phyloP scores from a whole-genome alignment of 176 grass and related monocot species.

The Chrysopogon serrulatus region DNA sequence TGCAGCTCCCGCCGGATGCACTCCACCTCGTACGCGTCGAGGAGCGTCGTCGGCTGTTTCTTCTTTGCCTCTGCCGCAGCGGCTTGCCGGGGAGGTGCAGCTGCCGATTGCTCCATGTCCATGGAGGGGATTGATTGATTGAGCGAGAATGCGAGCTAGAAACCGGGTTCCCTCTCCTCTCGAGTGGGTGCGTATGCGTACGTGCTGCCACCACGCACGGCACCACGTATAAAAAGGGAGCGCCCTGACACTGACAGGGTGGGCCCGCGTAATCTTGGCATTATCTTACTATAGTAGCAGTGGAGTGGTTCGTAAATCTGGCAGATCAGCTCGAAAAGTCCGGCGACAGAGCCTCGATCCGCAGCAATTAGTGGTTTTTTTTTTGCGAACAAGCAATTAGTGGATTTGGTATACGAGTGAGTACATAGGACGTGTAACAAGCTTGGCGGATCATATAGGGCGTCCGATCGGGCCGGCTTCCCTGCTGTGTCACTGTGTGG shows the following conservation, averaged over 20 bases:
- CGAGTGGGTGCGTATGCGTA: neutral
- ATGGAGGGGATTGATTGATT: too few species aligned
- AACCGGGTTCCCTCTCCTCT: neutral
- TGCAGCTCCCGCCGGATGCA: constrained; percentile 65
- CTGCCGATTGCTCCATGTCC: neutral
- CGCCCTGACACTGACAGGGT: too few species aligned
- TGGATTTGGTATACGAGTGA: too few species aligned
- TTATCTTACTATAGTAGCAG: neutral
- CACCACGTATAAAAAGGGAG: neutral
- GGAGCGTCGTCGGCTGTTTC: constrained; percentile 48
- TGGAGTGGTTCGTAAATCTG: neutral
- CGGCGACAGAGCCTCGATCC: neutral
- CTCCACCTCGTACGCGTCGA: constrained; percentile 79
- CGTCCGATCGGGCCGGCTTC: too few species aligned
- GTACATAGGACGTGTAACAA: too few species aligned
- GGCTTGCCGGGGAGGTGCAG: neutral
- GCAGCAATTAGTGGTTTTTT: too few species aligned
- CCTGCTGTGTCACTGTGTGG: too few species aligned
- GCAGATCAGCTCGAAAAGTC: neutral
- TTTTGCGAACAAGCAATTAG: too few species aligned
- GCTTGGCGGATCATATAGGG: too few species aligned
- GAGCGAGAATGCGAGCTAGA: too few species aligned
- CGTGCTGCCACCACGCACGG: neutral
- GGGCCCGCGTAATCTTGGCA: too few species aligned
- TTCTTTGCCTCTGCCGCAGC: neutral